Base-by-base conservation (phyloP, 176 grass and related monocot genomes). In the Cenchrus purpureus region DNA sequence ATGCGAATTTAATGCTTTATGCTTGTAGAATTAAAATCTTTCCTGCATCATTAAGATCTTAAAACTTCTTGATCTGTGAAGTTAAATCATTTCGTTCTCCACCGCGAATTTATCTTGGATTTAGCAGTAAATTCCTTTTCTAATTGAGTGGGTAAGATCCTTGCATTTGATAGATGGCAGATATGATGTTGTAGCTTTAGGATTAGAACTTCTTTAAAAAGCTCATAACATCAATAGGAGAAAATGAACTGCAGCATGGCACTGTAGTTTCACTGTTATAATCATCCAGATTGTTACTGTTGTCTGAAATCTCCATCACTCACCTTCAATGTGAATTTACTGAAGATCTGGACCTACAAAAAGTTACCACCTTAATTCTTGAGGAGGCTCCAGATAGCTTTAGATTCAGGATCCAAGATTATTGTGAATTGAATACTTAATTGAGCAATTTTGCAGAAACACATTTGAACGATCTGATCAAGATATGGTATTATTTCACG, bases 321-420 rank as follows among this genome's bases (percentile, higher is more conserved):
- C 49, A 43, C 80, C 55, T 71, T 83, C n/a, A 84, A 60, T 80
- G 51, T 40, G 5, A 89, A 77, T 81, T 80, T 85, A 79, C 79
- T 43, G 67, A 86, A 79, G 71, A 31, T 65, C 14, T 46, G 32
- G 45, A 66, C 59, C 6, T 9, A 37, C 49, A 73, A 11, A 77
- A 64, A 29, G 2, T n/a, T 49, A 78, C 52, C n/a, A 3, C 17
- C 49, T 55, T 51, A 28, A 85, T 85, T 68, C 59, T 14, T 72
- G 54, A 63, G 7, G 43, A n/a, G 34, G 45, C 66, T 74, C 28
- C 43, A 40, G 25, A 57, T 66, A 57, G 28, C 50, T 61, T 72
- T 56, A 73, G 75, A 88, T 79, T 65, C 32, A 73, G 16, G 40
- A 78, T 79, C 52, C 43, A 84, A 19, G 56, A 68, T 60, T 72